Percentiles rank a stretch among this genome's conserved stretches.
Evolutionary conservation across 768 basidiomycete genomes (phyloP).

Genomic region (Auriculariales sp.): DNA sequence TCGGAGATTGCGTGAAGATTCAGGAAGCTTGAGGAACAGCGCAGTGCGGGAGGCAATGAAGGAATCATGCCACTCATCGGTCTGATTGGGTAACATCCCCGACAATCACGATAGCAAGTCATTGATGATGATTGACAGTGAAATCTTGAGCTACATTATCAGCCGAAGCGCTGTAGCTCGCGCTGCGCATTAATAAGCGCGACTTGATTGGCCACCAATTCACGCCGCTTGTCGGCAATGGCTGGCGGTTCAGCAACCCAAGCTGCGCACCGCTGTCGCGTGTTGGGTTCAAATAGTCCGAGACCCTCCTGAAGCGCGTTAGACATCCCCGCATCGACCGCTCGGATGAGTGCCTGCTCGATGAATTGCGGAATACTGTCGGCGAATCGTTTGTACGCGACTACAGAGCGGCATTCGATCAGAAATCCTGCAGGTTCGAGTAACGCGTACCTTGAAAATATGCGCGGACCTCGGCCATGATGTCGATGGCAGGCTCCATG

Average conservation of each 20-base stretch:
- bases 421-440: background rate
- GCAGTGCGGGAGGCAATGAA: no score
- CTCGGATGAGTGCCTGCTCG: constrained; percentile 40
- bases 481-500: constrained; percentile 5
- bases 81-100: no score
- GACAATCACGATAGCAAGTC: no score
- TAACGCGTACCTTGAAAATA: constrained; percentile 5
- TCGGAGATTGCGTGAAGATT: no score
- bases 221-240: background rate
- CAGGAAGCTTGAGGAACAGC: no score
- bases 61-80: no score
- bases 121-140: no score
- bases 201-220: background rate
- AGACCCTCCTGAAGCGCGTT: constrained; percentile 32
- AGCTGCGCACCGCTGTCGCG: background rate
- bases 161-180: background rate
- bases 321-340: constrained; percentile 31
- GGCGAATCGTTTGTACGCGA: constrained; percentile 43
- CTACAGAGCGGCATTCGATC: constrained; percentile 9
- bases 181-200: background rate
- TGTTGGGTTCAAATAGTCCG: constrained; percentile 5
- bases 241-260: background rate
- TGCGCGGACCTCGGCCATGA: constrained; percentile 5
- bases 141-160: no score
- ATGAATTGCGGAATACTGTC: constrained; percentile 44